Base-by-base conservation (phyloP, 192 early-diverging fungal species). In the Linderina pennispora region DNA sequence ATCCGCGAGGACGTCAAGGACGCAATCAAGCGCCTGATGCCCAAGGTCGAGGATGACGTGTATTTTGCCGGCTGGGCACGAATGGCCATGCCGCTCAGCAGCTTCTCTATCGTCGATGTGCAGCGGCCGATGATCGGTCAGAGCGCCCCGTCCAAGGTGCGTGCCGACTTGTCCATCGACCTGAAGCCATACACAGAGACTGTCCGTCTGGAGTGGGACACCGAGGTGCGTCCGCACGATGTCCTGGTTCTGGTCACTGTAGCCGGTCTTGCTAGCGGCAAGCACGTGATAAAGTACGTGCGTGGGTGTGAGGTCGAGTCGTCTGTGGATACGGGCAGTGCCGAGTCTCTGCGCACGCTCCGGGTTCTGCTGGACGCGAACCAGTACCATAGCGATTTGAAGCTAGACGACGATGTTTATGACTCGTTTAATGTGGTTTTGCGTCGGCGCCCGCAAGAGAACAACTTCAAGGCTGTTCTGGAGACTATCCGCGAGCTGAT, bases 1-100 rank as follows among this genome's bases (percentile, higher is more conserved):
- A 88, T 99, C 39, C 77, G 91, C 26, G 81, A 90, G 48, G 88
- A 93, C 57, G 63, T 98, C 17, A 82, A 91, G 50, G 95, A 97
- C 54, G 91, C 85, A 0, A 84, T 94, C 6, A 74, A 75, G 8
- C 78, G 95, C 17, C 56, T 98, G 32, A 73, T 73, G n/a, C 94
- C 97, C 3, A 48, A 70, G 0, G 45, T 65, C 1, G 69, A 63
- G 4, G 68, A 74, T 23, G 54, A 58, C 14, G 42, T 45, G 21
- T 39, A 43, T 28, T 98, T 96, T 68, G 63, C 62, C 2, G 95
- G 97, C 23, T 98, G 95, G 94, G 84, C 91, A 8, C 72, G 93
- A 33, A 97, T 95, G 86, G 97, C 89, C 0, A 52, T 82, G 24
- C 81, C 82, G 0, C 77, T 96, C 34, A 76, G 77, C 4, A 43